These are phyloP conservation scores for Fusarium coffeatum DNA, from an alignment of 2,329 filamentous ascomycete genomes.

Conservation along the genomic window DNA sequence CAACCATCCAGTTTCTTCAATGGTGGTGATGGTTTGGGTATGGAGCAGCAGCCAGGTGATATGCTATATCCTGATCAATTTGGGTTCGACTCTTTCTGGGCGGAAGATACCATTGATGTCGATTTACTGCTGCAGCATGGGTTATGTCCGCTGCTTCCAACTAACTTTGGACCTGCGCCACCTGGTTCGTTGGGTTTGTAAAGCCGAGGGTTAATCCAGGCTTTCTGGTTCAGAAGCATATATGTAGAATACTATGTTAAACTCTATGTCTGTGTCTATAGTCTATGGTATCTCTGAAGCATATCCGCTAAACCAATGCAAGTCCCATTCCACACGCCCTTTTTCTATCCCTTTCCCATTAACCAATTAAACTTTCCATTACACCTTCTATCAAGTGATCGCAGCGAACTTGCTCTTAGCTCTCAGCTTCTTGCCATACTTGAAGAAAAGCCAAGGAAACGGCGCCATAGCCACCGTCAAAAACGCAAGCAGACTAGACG, in stretches of 20 bases:
- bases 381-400: not conserved
- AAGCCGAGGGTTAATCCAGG: accelerated
- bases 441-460: conserved; percentile 39
- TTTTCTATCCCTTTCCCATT: accelerated
- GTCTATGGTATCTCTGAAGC: not conserved
- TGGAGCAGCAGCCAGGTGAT: conserved; percentile 11
- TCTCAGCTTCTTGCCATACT: conserved; percentile 31
- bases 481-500: conserved; percentile 33
- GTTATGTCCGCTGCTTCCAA: conserved; percentile 17
- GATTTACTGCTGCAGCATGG: conserved; percentile 30
- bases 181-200: not conserved
- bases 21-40: too few species aligned
- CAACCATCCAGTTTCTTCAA: not conserved
- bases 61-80: conserved; percentile 6
- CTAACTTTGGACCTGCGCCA: conserved; percentile 9
- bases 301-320: accelerated
- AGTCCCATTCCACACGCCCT: accelerated
- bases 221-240: too few species aligned
- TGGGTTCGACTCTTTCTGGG: conserved; percentile 16
- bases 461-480: conserved; percentile 36
- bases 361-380: not conserved
- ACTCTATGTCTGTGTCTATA: not conserved
- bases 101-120: conserved; percentile 21
- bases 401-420: conserved; percentile 35
- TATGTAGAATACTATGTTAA: not conserved